Conservation (phyloP, 148 eudicot genomes). For the Gaultheria prostrata region DNA sequence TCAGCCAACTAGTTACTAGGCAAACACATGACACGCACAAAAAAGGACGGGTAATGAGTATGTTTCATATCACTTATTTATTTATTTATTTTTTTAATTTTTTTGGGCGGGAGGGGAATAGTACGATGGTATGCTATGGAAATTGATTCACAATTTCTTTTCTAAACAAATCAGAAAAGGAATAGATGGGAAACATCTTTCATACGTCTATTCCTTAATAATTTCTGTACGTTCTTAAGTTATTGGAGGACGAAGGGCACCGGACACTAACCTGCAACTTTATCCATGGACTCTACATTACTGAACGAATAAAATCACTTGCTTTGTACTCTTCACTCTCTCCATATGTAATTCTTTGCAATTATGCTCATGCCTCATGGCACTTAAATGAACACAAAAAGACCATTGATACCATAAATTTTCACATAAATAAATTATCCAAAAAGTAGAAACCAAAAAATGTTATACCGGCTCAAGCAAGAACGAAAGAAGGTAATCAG, state of each 20-base stretch:
- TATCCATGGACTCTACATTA: background rate
- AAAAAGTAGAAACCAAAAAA: background rate
- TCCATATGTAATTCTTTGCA: background rate
- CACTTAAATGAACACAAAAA: background rate
- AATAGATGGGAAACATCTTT: background rate
- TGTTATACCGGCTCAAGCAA: slow-evolving; percentile 82
- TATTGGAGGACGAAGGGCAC: background rate
- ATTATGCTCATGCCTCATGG: background rate
- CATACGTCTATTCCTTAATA: no score
- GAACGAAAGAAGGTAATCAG: slow-evolving; percentile 72
- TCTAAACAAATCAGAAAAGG: background rate
- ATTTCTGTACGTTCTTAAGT: background rate
- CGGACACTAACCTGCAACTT: background rate
- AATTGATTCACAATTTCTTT: background rate
- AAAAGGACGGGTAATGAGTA: background rate
- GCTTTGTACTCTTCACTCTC: background rate
- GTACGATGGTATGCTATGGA: background rate
- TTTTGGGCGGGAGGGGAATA: background rate
- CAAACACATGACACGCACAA: background rate
- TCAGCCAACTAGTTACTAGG: slow-evolving; percentile 4
- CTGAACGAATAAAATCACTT: background rate
- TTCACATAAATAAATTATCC: background rate
- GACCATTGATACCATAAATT: background rate
- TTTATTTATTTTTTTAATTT: no score
- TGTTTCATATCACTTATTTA: background rate